phyloP scores from a whole-genome alignment of 257 asterid genomes.

The Solanum raphanifolium region DNA sequence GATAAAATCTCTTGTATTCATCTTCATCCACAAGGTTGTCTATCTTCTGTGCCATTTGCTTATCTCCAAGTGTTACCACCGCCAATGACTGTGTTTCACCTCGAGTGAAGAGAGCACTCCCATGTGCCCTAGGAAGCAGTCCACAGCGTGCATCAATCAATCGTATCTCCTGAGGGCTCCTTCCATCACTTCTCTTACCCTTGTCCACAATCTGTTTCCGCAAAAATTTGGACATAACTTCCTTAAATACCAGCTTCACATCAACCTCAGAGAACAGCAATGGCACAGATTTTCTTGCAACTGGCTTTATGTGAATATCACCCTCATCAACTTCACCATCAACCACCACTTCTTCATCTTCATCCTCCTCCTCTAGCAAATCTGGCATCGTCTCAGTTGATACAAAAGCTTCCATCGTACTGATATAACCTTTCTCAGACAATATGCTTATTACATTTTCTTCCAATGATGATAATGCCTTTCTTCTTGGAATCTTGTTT shows the following conservation, averaged over 20 bases:
- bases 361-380: conserved; percentile 74
- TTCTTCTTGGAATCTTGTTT: conserved; percentile 82
- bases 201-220: conserved; percentile 93
- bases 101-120: conserved; percentile 97
- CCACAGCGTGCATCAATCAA: conserved; percentile 72
- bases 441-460: conserved; percentile 64
- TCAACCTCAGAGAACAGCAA: conserved; percentile 80
- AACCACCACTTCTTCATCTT: conserved; percentile 87
- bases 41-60: conserved; percentile 85
- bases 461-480: conserved; percentile 66
- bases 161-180: conserved; percentile 70
- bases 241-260: conserved; percentile 91
- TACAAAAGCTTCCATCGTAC: conserved; percentile 42
- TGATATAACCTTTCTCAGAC: conserved; percentile 81
- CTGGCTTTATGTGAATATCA: conserved; percentile 87
- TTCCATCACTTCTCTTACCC: conserved; percentile 93
- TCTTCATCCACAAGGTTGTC: conserved; percentile 95
- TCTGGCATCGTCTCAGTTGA: conserved; percentile 53
- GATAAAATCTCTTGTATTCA: conserved; percentile 94
- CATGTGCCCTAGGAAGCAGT: conserved; percentile 95
- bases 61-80: conserved; percentile 94
- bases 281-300: conserved; percentile 39
- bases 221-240: conserved; percentile 71
- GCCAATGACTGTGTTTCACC: conserved; percentile 99
- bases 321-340: conserved; percentile 99